Evolutionary conservation across 1,284 basidiomycete species (phyloP).

Genomic region (Thecaphora frezii): DNA sequence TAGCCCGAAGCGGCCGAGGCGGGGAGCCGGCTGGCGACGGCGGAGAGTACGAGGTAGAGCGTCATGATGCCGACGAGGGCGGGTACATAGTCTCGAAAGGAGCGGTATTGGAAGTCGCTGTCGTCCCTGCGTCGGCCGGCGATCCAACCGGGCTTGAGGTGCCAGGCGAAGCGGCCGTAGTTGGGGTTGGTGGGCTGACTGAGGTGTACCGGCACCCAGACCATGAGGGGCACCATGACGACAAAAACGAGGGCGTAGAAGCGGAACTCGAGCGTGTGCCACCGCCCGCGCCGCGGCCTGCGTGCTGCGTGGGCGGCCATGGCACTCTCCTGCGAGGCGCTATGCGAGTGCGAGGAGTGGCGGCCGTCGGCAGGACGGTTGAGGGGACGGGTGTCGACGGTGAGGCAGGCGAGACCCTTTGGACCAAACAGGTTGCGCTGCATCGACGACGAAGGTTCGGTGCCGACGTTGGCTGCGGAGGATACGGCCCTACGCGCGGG

Average conservation of each 20-base stretch:
- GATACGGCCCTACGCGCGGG: neutral
- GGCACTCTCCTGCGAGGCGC: neutral
- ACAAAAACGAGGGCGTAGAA: constrained; percentile 72
- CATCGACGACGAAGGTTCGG: constrained; percentile 2
- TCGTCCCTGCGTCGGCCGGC: constrained; percentile 60
- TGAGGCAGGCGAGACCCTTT: constrained; percentile 28
- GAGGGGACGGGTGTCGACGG: constrained; percentile 29
- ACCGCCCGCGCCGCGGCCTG: constrained; percentile 62
- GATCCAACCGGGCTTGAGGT: constrained; percentile 67
- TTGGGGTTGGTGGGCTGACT: constrained; percentile 76
- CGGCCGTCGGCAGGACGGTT: constrained; percentile 2
- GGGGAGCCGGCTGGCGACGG: constrained; percentile 36
- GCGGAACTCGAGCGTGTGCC: constrained; percentile 80
- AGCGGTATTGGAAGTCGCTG: constrained; percentile 61
- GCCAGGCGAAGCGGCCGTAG: constrained; percentile 67
- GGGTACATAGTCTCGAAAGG: constrained; percentile 58
- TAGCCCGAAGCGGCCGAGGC: neutral
- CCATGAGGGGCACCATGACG: constrained; percentile 74
- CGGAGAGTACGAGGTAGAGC: constrained; percentile 49
- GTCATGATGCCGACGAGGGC: constrained; percentile 49
- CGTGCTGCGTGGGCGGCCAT: neutral
- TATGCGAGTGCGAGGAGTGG: neutral
- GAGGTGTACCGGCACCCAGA: constrained; percentile 75
- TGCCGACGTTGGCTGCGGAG: neutral
- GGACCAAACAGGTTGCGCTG: constrained; percentile 16